Conservation (phyloP, 495 filamentous ascomycete genomes). For the Viridothelium virens region DNA sequence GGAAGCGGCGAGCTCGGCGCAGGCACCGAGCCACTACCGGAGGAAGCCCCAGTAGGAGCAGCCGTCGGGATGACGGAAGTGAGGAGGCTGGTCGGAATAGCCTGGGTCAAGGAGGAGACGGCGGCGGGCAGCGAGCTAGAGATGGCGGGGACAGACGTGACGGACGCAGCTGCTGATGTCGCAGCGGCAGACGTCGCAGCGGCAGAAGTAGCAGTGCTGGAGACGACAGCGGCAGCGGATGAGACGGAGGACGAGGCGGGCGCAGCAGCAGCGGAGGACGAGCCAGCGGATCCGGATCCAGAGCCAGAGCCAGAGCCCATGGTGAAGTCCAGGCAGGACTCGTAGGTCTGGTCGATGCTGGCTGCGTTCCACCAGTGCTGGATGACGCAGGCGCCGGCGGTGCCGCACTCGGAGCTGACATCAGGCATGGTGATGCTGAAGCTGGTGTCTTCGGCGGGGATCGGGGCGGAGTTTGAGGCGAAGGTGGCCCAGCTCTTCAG, state of each 20-base stretch:
- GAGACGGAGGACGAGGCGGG: conserved; percentile 12
- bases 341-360: conserved; percentile 62
- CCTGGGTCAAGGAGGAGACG: neutral
- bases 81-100: neutral
- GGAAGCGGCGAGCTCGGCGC: neutral
- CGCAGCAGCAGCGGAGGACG: conserved; percentile 27
- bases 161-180: neutral
- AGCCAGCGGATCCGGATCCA: conserved; percentile 28
- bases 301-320: conserved; percentile 32
- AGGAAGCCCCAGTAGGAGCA: neutral
- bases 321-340: conserved; percentile 65
- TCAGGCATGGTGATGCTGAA: conserved; percentile 61
- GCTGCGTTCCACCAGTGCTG: conserved; percentile 65
- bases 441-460: conserved; percentile 51
- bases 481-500: conserved; percentile 53
- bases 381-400: conserved; percentile 57
- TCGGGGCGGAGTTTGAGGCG: conserved; percentile 41
- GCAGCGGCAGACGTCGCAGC: conserved; percentile 11
- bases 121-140: neutral
- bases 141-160: neutral
- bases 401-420: conserved; percentile 49
- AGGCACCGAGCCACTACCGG: neutral
- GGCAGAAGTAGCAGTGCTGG: conserved; percentile 15
- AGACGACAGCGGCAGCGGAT: neutral
- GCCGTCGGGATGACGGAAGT: conserved; percentile 1